A percentile compares a stretch with the other conserved stretches of the same genome.
phyloP scores from a whole-genome alignment of 139 green algal species.

The Chlamydomonas schloesseri region DNA sequence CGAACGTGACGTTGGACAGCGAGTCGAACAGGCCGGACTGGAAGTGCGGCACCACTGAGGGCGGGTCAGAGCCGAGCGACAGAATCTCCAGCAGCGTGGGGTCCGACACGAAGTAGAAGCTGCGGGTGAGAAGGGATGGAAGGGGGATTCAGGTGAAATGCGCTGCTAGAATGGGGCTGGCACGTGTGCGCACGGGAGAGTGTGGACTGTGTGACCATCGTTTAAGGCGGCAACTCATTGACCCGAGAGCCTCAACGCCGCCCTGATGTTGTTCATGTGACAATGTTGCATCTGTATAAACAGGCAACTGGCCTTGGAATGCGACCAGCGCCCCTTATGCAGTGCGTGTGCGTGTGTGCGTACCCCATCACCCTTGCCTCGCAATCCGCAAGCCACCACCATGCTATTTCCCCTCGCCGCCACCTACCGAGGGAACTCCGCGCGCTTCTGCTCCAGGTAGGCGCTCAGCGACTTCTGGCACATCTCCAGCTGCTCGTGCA shows the following conservation, averaged over 20 bases:
- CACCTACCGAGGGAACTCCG: conserved; percentile 88
- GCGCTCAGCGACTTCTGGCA: conserved; percentile 94
- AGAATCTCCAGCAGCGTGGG: conserved; percentile 97
- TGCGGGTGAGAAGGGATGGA: background rate
- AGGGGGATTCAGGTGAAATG: background rate
- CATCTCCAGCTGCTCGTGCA: conserved; percentile 96
- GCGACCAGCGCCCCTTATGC: background rate
- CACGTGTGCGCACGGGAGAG: no score
- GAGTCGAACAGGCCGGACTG: conserved; percentile 96
- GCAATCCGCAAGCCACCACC: no score
- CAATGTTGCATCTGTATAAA: background rate
- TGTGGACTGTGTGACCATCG: no score
- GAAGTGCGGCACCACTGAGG: conserved; percentile 94
- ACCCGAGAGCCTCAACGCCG: no score
- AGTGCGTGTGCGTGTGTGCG: background rate
- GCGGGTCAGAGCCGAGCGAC: conserved; percentile 92
- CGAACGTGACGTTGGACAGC: conserved; percentile 91
- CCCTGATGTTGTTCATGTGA: no score
- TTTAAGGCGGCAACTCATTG: no score
- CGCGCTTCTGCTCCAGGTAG: conserved; percentile 96
- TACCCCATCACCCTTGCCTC: no score
- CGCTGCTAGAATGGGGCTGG: no score
- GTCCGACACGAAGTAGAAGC: conserved; percentile 98
- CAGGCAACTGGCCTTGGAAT: background rate
- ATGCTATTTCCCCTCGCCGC: no score